Evolutionary conservation across 2,329 filamentous ascomycete genomes (phyloP).

Genomic region (Lithohypha guttulata): DNA sequence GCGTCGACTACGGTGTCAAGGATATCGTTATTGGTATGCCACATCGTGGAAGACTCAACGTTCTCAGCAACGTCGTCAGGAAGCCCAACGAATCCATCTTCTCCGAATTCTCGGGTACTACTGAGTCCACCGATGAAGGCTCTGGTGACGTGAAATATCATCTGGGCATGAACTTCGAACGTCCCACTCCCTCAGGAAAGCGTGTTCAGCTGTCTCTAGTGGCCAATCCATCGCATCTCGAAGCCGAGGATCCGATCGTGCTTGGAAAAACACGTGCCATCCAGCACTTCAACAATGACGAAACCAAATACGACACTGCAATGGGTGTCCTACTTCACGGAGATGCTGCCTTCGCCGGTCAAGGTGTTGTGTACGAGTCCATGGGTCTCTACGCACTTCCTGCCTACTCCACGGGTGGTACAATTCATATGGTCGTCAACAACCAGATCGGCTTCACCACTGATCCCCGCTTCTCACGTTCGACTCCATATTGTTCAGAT

Average conservation of each 20-base stretch:
- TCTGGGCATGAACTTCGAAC: slow-evolving; percentile 99
- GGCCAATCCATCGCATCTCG: slow-evolving; percentile 94
- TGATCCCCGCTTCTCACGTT: slow-evolving; percentile 91
- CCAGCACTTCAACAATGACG: slow-evolving; percentile 97
- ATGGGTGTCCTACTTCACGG: slow-evolving; percentile 96
- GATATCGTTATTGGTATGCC: slow-evolving; percentile 99
- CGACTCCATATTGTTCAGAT: slow-evolving; percentile 96
- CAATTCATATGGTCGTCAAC: slow-evolving; percentile 94
- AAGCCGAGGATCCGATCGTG: slow-evolving; percentile 96
- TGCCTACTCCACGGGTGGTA: slow-evolving; percentile 93
- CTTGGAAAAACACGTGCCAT: slow-evolving; percentile 96
- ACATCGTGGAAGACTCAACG: slow-evolving; percentile 94
- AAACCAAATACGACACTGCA: slow-evolving; percentile 74
- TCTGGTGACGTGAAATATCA: slow-evolving; percentile 99
- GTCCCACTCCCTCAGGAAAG: slow-evolving; percentile 94
- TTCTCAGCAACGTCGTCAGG: slow-evolving; percentile 94
- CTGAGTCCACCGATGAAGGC: slow-evolving; percentile 83
- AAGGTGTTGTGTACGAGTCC: slow-evolving; percentile 97
- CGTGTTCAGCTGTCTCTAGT: slow-evolving; percentile 98
- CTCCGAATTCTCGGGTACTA: slow-evolving; percentile 86
- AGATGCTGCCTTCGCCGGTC: slow-evolving; percentile 91
- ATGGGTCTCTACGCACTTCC: slow-evolving; percentile 95
- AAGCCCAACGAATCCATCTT: slow-evolving; percentile 99
- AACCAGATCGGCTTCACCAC: slow-evolving; percentile 99
- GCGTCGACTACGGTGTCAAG: slow-evolving; percentile 96